Evolutionary conservation across 164 flowering plant genomes (phyloP), one percentile per base, ranked within the genome.

Genomic region (Aristolochia californica): DNA sequence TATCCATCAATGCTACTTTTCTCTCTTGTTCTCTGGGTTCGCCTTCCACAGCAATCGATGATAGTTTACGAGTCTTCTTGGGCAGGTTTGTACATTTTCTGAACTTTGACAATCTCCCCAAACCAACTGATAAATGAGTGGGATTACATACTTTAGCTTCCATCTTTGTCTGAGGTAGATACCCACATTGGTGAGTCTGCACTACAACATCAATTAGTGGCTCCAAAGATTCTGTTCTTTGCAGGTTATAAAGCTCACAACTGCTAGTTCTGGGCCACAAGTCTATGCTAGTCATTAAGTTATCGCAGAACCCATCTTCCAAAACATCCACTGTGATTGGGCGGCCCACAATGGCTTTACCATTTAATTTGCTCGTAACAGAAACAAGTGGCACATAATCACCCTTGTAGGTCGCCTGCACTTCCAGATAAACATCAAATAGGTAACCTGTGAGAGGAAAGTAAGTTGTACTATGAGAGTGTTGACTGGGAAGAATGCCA

Each of bases 321-420:
- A 81, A 64, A 27, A 59, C 72, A 60, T 83, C 95, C 28, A 88
- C 78, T 0, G 83, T 62, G 40, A 88, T 65, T 26, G 96, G 93
- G 70, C 83, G 93, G 5, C 98, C 98, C 11, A 85, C 65, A 30
- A 91, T 80, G 15, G 96, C 82, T 66, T 80, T 80, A 13, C 93
- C 83, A 63, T 77, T 77, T 68, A 83, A 65, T 66, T 82, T 86
- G 77, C 96, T 84, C 96, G 82, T 76, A 15, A 88, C 78, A 40
- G 98, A 91, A 55, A 88, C 84, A 61, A 83, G 64, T 8, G 96
- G 96, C 20, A 85, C 93, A 65, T 74, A 81, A 44, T 75, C 77
- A 27, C 81, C 78, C 48, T 70, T 65, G 52, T 79, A 75, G 70
- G 69, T 80, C 21, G 81, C 74, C 52, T 72, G 75, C 22, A 82